Evolutionary conservation across 75 land plant species (phyloP), one percentile per base, ranked within the genome.

Genomic region (Selaginella tamariscina): DNA sequence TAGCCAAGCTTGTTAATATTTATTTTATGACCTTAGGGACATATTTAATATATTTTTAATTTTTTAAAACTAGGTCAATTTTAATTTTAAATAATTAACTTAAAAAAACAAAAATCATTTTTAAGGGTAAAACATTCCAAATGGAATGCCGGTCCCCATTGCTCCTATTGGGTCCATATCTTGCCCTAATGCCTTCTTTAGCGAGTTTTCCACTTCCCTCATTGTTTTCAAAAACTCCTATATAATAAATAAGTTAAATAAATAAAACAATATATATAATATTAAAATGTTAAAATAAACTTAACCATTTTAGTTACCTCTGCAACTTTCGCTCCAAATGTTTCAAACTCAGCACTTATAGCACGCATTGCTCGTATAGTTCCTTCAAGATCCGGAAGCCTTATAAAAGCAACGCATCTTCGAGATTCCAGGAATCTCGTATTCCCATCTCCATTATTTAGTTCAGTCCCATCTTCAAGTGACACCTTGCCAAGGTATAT

Each of bases 401-500:
- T 5, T 5, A 59, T 27, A n/a, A 59, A 59, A 2, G 62, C 62
- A 8, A 59, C 62, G 26, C 62, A 59, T n/a, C 62, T 59, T 23
- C 62, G 8, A 5, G 62, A 59, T 23, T 59, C 62, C 8, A 59
- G 26, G 26, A 59, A 59, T 23, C 21, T 59, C 9, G 62, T 59
- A 21, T 59, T 59, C n/a, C 62, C 62, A 59, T 59, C 62, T 8
- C 62, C 62, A n/a, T 8, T 8, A 2, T 2, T 27, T 5, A 59
- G 62, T 23, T 9, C 18, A 59, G 62, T 59, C 26, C 62, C 62
- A 59, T 59, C 62, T n/a, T 59, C 62, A 8, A 59, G 62, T 8
- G 62, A 2, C 18, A 59, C 21, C 9, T 59, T 59, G 24, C 26
- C 8, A 9, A 59, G 62, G 21, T 59, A 26, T 2, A 59, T 59